Base-by-base conservation (phyloP, 2,329 filamentous ascomycete genomes). In the Penicillium sp. region DNA sequence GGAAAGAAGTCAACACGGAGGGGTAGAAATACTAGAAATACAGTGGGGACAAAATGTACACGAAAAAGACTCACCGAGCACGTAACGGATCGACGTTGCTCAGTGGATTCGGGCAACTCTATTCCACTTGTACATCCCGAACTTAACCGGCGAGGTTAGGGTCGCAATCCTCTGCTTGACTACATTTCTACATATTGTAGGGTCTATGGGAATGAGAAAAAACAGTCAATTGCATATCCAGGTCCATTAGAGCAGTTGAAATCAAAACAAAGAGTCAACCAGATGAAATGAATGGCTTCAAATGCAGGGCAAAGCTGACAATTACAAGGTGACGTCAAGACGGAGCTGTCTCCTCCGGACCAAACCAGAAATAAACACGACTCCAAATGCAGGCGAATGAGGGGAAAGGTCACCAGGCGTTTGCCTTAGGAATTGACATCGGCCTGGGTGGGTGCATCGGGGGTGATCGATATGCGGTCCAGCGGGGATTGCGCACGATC, bases 401-500 rank as follows among this genome's bases (percentile, higher is more conserved):
- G 14, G 9, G 13, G 30, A 33, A 20, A 6, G 6, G 9, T 11
- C 25, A 4, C 25, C 4, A 27, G n/a, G 6, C 10, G n/a, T 11
- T 13, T n/a, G n/a, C n/a, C n/a, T 11, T 27, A 11, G 25, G 25
- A 4, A 1, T 27, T 5, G 25, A 27, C n/a, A 27, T n/a, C 25
- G 9, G 12, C 25, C 9, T 27, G 25, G 6, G 33, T 38, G 23
- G 31, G 12, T 28, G 30, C 22, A 6, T 20, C 33, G 23, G 53
- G 59, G 34, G 62, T 65, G 37, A 65, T 36, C 15, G 56, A 49
- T 31, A 64, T 54, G 23, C 51, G 57, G 36, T 65, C 62, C 26
- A 65, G 48, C 18, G 62, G 64, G 6, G 64, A 66, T 17, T 57
- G 55, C 3, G 61, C 51, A 12, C 59, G 57, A 28, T 64, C 65